Evolutionary conservation across 208 protist species (phyloP).

Genomic region (Acanthamoeba polyphaga): DNA sequence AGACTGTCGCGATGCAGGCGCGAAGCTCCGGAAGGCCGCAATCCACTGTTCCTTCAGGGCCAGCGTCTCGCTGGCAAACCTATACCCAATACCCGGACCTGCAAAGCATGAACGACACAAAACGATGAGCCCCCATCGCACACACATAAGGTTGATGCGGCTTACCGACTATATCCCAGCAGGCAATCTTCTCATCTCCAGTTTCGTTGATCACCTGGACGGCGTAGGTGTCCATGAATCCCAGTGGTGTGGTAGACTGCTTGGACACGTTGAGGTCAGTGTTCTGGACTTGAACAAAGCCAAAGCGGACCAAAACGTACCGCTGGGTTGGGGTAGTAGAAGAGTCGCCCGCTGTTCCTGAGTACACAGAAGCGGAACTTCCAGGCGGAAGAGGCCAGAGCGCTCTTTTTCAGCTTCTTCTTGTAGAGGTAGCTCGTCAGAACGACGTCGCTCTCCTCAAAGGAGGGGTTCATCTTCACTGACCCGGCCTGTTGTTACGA

Average conservation of each 20-base stretch:
- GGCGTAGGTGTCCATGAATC: not conserved
- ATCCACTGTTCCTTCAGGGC: not conserved
- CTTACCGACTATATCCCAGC: not conserved
- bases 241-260: not conserved
- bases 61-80: not conserved
- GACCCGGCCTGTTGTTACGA: too few relatives aligned
- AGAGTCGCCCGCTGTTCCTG: not conserved
- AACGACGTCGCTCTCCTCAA: not conserved
- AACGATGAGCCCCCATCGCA: too few relatives aligned
- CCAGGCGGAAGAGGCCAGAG: not conserved
- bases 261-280: not conserved
- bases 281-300: not conserved
- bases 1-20: not conserved
- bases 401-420: conserved; percentile 43
- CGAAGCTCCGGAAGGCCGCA: not conserved
- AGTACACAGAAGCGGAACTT: conserved; percentile 35
- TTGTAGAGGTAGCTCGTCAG: not conserved
- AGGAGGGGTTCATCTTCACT: not conserved
- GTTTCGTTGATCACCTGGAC: not conserved
- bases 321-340: not conserved
- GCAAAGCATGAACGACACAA: not conserved
- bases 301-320: not conserved
- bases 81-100: not conserved
- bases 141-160: too few relatives aligned
- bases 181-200: not conserved